A percentile compares a stretch with the other conserved stretches of the same genome.
These are phyloP conservation scores for Populus euphratica DNA, from an alignment of 345 rosid genomes.

Conservation along the genomic window DNA sequence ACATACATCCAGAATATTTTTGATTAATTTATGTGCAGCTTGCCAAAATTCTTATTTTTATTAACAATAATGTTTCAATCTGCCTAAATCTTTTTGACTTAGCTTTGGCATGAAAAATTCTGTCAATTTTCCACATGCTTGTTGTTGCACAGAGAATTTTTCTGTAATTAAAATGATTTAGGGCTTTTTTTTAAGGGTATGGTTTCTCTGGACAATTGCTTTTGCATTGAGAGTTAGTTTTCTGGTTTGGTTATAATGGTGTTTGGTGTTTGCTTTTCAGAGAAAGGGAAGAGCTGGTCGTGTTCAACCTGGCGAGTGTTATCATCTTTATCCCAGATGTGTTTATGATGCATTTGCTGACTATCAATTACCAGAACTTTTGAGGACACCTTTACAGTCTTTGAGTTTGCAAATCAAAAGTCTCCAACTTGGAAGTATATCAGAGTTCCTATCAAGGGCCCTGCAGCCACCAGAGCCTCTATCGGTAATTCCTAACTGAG, in stretches of 20 bases:
- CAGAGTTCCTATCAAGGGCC: constrained; percentile 82
- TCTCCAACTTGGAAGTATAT: constrained; percentile 83
- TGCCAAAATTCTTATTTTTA: too few relatives aligned
- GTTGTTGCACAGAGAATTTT: not conserved
- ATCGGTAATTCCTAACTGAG: constrained; percentile 49
- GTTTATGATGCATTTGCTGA: constrained; percentile 86
- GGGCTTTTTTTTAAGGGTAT: not conserved
- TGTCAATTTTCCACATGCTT: not conserved
- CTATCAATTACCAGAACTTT: constrained; percentile 90
- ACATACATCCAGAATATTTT: too few relatives aligned
- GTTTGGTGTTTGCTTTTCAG: constrained; percentile 32
- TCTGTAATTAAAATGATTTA: not conserved
- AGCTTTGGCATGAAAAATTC: not conserved
- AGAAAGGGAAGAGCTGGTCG: constrained; percentile 99
- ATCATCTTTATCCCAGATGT: constrained; percentile 90
- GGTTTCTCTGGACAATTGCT: not conserved
- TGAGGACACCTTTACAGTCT: constrained; percentile 94
- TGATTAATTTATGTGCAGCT: too few relatives aligned
- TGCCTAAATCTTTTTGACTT: not conserved
- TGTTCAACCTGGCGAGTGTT: constrained; percentile 94
- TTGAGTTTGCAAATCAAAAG: constrained; percentile 92
- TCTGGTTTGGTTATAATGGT: not conserved
- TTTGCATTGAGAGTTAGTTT: not conserved
- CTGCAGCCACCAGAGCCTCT: constrained; percentile 93
- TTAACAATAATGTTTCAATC: not conserved